These are phyloP conservation scores for Phyllosticta capitalensis DNA, from an alignment of 2,329 filamentous ascomycete genomes.

Conservation along the genomic window DNA sequence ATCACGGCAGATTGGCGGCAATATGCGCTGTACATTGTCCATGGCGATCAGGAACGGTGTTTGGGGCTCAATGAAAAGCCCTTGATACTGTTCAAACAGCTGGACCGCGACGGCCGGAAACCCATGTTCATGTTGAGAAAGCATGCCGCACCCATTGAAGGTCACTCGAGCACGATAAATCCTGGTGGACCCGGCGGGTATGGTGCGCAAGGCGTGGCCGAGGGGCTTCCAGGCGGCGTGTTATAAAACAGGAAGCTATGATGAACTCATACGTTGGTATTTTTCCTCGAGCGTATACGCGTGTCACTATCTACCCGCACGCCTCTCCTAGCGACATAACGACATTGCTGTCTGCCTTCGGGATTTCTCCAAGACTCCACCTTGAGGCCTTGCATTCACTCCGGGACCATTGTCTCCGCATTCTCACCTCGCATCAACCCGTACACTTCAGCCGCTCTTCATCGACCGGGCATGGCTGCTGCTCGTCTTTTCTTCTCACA, in stretches of 20 bases:
- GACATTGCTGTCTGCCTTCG: too few relatives aligned
- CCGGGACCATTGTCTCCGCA: too few relatives aligned
- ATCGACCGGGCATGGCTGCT: too few relatives aligned
- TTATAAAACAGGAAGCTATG: constrained; percentile 2
- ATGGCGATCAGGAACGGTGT: constrained; percentile 95
- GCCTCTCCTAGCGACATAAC: too few relatives aligned
- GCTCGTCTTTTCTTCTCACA: too few relatives aligned
- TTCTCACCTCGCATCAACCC: too few relatives aligned
- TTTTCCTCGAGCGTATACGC: too few relatives aligned
- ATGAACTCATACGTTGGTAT: too few relatives aligned
- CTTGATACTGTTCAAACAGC: constrained; percentile 89
- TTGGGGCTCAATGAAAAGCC: constrained; percentile 87
- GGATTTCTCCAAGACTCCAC: too few relatives aligned
- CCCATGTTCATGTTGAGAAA: constrained; percentile 97
- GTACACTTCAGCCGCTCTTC: too few relatives aligned
- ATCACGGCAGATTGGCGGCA: constrained; percentile 97
- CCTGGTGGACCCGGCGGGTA: constrained; percentile 22
- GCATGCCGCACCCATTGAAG: constrained; percentile 46
- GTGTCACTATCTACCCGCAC: too few relatives aligned
- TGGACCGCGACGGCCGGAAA: constrained; percentile 94
- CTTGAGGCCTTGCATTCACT: too few relatives aligned
- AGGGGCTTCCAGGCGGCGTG: constrained; percentile 5
- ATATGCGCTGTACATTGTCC: constrained; percentile 96
- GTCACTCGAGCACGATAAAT: constrained; percentile 32
- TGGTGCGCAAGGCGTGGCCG: neutral